Evolutionary conservation across 2,329 filamentous ascomycete genomes (phyloP), one percentile per base, ranked within the genome.

Genomic region (Nannizziopsis barbatae): DNA sequence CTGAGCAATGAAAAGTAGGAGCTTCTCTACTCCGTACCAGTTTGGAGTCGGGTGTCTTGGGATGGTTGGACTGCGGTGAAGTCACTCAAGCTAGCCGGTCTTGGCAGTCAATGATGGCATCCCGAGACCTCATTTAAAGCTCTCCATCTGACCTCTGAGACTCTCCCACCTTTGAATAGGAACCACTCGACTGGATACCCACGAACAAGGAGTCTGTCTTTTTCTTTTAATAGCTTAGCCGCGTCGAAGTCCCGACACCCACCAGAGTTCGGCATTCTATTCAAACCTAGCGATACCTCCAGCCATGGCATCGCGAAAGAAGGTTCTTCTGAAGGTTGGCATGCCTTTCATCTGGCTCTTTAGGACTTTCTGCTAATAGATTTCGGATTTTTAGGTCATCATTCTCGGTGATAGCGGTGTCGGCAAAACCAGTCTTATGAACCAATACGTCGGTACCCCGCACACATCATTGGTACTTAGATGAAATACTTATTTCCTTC

Each of bases 341-440:
- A 22, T 36, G 9, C 20, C 27, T 14, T 12, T 14, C 4, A 20
- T 2, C 36, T 14, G 18, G 22, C 6, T 18, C 6, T 33, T 22
- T 31, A 17, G 17, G 15, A 22, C 31, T 22, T 17, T 20, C 12
- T 35, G 37, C 38, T 47, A 42, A 43, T 32, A 14, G 6, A n/a
- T 31, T 12, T 9, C 15, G 27, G 14, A 50, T 51, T 46, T 51
- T 47, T 44, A 96, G 90, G 89, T 98, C 64, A 98, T 98, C 64
- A 96, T 98, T 71, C 83, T 98, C 60, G 92, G 92, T 61, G 92
- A 98, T 70, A 96, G 90, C 70, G 92, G 92, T 72, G 92, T 98
- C 54, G 92, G 92, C 68, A 98, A 98, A 79, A 98, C 92, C 53
- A 95, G 88, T 71, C 81, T 98, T 79, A 98, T 98, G 92, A 98